phyloP scores from a whole-genome alignment of 139 green algal genomes.

The Picochlorum sp. region DNA sequence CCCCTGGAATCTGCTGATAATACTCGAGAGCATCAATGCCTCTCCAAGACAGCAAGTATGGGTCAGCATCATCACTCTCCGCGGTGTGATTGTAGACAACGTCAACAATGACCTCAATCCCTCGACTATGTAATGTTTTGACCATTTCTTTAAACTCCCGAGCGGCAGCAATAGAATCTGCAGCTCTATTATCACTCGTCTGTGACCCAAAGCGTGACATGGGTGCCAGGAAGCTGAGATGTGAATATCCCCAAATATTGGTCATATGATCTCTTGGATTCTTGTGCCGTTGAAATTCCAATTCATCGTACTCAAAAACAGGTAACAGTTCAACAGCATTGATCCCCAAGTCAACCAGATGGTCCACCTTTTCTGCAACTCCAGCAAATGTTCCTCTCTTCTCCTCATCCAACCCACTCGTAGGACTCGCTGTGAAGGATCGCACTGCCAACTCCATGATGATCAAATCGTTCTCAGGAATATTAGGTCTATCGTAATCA shows the following conservation, averaged over 20 bases:
- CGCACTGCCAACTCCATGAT: constrained; percentile 79
- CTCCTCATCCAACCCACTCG: constrained; percentile 37
- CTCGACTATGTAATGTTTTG: constrained; percentile 52
- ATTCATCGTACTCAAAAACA: constrained; percentile 91
- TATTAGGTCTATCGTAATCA: constrained; percentile 38
- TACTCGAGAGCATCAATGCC: constrained; percentile 75
- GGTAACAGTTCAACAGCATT: constrained; percentile 88
- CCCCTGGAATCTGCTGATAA: constrained; percentile 65
- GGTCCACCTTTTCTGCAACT: constrained; percentile 65
- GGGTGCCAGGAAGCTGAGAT: constrained; percentile 80
- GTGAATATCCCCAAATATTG: constrained; percentile 91
- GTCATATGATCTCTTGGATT: constrained; percentile 78
- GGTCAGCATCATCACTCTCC: constrained; percentile 72
- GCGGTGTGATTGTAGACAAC: constrained; percentile 95
- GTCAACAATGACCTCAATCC: constrained; percentile 88
- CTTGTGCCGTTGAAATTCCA: constrained; percentile 74
- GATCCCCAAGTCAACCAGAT: constrained; percentile 70
- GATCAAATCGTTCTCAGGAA: constrained; percentile 56
- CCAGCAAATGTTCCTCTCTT: constrained; percentile 67
- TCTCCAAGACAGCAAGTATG: constrained; percentile 61
- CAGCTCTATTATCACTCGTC: constrained; percentile 16
- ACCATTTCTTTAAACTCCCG: constrained; percentile 90
- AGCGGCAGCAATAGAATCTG: constrained; percentile 49
- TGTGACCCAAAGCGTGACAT: constrained; percentile 57
- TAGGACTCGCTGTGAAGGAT: constrained; percentile 65